A percentile compares a stretch with the other conserved stretches of the same genome.
These are phyloP conservation scores for Pleurotus eryngii DNA, from an alignment of 768 basidiomycete genomes.

Conservation along the genomic window DNA sequence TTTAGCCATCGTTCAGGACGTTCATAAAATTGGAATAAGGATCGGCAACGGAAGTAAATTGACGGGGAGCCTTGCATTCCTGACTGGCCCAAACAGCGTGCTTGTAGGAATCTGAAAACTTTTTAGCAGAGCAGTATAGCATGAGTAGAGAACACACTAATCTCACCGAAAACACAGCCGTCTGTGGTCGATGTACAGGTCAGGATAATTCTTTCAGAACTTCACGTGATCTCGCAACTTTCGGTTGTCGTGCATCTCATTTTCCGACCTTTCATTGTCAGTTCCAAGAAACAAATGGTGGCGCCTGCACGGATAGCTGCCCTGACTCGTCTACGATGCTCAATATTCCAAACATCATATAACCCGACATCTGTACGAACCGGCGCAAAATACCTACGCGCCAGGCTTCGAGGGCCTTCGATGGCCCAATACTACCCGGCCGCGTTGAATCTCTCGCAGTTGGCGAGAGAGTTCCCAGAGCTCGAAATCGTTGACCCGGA, in stretches of 20 bases:
- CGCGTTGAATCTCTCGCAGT: constrained; percentile 49
- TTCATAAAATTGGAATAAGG: constrained; percentile 9
- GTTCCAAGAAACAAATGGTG: constrained; percentile 14
- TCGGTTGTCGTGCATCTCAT: too few relatives aligned
- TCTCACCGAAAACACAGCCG: too few relatives aligned
- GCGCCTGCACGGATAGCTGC: constrained; percentile 51
- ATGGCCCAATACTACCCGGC: constrained; percentile 83
- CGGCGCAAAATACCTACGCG: constrained; percentile 88
- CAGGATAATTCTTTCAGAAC: too few relatives aligned
- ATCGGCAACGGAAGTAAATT: constrained; percentile 16
- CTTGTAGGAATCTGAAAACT: too few relatives aligned
- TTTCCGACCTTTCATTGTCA: background rate
- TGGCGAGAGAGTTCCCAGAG: constrained; percentile 51
- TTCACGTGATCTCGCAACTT: too few relatives aligned
- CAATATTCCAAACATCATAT: constrained; percentile 83
- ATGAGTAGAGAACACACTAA: too few relatives aligned
- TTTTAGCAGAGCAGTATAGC: too few relatives aligned
- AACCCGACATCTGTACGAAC: constrained; percentile 81
- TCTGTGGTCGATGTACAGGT: too few relatives aligned
- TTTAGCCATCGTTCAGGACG: constrained; percentile 12
- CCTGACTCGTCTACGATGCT: constrained; percentile 62
- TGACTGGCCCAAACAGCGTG: background rate
- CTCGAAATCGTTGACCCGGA: constrained; percentile 60
- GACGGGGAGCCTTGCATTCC: constrained; percentile 14
- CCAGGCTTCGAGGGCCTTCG: constrained; percentile 78